These are phyloP conservation scores for Calocybe cyanea DNA, from an alignment of 768 basidiomycete genomes.

Conservation along the genomic window DNA sequence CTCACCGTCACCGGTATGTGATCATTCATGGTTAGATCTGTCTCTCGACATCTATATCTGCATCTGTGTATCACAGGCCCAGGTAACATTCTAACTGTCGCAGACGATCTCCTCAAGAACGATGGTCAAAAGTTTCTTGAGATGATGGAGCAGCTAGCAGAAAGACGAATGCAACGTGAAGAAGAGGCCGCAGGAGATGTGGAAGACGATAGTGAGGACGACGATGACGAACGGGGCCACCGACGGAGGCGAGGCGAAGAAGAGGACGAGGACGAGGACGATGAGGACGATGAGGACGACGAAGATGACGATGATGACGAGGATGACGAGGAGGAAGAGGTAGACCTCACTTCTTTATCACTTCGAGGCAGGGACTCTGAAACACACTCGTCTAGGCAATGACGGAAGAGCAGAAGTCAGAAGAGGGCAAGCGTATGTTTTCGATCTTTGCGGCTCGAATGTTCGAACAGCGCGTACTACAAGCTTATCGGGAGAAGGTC, in stretches of 20 bases:
- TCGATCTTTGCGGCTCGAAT: constrained; percentile 98
- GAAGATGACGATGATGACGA: constrained; percentile 61
- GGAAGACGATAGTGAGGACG: constrained; percentile 46
- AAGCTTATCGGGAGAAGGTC: constrained; percentile 94
- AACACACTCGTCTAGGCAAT: constrained; percentile 57
- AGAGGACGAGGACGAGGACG: constrained; percentile 58
- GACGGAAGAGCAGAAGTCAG: constrained; percentile 98
- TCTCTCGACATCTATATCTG: constrained; percentile 13
- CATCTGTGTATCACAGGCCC: constrained; percentile 45
- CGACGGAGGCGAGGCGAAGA: constrained; percentile 35
- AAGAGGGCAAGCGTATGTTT: constrained; percentile 99
- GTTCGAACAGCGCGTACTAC: constrained; percentile 98
- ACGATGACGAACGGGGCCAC: constrained; percentile 31
- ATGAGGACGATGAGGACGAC: constrained; percentile 57
- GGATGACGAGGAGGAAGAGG: constrained; percentile 64
- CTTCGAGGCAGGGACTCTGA: too few relatives aligned
- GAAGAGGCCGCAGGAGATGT: constrained; percentile 50
- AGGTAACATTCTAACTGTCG: constrained; percentile 96
- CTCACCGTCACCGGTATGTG: constrained; percentile 77
- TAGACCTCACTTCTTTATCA: too few relatives aligned
- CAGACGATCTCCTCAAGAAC: constrained; percentile 97
- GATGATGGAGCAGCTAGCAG: constrained; percentile 99
- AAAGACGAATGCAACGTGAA: constrained; percentile 89
- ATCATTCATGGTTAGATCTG: constrained; percentile 2
- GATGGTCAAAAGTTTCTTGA: constrained; percentile 99